Evolutionary conservation across 176 grass and related monocot genomes (phyloP).

Genomic region (Hyparrhenia diplandra): DNA sequence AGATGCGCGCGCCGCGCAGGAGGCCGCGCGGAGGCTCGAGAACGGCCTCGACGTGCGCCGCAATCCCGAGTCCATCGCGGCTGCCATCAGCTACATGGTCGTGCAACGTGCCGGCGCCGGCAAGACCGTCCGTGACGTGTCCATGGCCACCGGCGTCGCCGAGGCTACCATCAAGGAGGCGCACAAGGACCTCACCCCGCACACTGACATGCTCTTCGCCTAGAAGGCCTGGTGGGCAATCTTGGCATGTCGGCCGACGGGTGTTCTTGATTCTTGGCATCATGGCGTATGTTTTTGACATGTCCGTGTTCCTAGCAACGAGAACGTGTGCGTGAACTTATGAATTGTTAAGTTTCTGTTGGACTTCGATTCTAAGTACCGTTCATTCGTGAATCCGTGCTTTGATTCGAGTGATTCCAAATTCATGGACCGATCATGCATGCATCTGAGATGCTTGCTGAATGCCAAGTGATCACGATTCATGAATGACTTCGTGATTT

Average conservation of each 20-base stretch:
- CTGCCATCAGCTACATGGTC: conserved; percentile 50
- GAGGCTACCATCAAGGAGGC: conserved; percentile 47
- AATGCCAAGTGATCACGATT: neutral
- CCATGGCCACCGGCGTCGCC: conserved; percentile 42
- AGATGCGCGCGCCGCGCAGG: conserved; percentile 33
- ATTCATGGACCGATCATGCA: neutral
- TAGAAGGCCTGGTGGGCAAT: neutral
- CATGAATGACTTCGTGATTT: neutral
- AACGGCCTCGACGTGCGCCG: conserved; percentile 38
- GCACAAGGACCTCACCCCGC: conserved; percentile 37
- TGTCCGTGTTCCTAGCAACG: conserved; percentile 8
- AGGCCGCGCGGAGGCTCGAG: conserved; percentile 30
- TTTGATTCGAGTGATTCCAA: conserved; percentile 28
- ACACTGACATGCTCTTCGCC: conserved; percentile 29
- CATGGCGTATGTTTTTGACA: conserved; percentile 9
- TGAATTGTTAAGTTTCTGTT: neutral
- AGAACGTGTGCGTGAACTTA: neutral
- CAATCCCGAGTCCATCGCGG: conserved; percentile 48
- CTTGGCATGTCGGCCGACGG: neutral
- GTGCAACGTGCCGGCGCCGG: conserved; percentile 10
- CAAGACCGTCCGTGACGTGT: conserved; percentile 31
- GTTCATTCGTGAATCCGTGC: conserved; percentile 28
- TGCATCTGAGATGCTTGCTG: neutral
- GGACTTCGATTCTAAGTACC: conserved; percentile 25
- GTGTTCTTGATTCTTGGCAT: neutral